A percentile compares a stretch with the other conserved stretches of the same genome.
phyloP scores from a whole-genome alignment of 2,329 filamentous ascomycete species.

The Penicillium vulpinum region DNA sequence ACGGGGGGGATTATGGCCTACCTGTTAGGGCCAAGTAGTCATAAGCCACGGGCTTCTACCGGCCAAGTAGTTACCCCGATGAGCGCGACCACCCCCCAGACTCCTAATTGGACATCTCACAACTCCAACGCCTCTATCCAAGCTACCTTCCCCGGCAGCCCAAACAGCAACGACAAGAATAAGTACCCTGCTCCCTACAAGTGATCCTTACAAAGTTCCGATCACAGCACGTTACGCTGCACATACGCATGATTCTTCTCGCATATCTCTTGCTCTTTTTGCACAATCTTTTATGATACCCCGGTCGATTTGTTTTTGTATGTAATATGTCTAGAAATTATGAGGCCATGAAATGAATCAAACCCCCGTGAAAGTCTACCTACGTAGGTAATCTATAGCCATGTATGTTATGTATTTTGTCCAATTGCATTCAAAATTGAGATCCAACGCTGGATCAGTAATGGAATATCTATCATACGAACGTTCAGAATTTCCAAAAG shows the following conservation, averaged over 20 bases:
- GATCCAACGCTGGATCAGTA: not conserved
- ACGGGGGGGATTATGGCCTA: not conserved
- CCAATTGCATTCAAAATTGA: not conserved
- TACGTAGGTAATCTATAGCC: too few relatives aligned
- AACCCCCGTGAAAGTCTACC: not conserved
- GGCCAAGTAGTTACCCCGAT: not conserved
- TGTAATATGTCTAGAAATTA: not conserved
- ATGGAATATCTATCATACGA: not conserved
- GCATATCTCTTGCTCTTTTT: not conserved
- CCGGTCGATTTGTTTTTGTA: not conserved
- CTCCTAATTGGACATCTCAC: not conserved
- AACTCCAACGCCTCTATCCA: not conserved
- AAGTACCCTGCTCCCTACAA: not conserved
- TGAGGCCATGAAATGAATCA: not conserved
- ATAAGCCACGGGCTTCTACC: not conserved
- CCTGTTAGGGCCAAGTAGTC: not conserved
- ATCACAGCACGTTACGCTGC: not conserved
- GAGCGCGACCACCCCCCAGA: not conserved
- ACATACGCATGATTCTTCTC: not conserved
- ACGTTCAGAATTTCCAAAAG: not conserved
- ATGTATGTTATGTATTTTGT: not conserved
- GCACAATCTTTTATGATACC: not conserved
- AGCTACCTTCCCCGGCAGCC: not conserved
- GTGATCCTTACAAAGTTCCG: not conserved
- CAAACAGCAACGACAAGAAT: not conserved